Evolutionary conservation across 768 basidiomycete species (phyloP).

Genomic region (Tulasnella sp.): DNA sequence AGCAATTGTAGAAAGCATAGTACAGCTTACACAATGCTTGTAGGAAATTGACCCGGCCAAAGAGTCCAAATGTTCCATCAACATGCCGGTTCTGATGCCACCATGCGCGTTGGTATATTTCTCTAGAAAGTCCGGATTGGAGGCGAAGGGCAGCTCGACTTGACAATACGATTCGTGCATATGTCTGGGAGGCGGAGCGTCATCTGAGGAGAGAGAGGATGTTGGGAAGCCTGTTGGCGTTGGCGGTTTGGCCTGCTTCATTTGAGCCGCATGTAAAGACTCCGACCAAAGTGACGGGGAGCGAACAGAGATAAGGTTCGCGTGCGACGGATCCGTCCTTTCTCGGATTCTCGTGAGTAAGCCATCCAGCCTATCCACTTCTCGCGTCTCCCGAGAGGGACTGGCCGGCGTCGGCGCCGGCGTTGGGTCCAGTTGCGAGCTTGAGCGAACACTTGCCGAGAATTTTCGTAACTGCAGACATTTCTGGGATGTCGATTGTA

Average conservation of each 20-base stretch:
- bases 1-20: too few relatives aligned
- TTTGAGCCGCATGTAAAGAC: conserved; percentile 31
- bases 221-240: not conserved
- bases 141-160: conserved; percentile 50
- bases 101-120: conserved; percentile 61
- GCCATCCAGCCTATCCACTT: not conserved
- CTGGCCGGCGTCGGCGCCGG: not conserved
- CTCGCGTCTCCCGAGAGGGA: not conserved
- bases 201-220: not conserved
- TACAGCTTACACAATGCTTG: conserved; percentile 38
- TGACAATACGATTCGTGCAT: conserved; percentile 70
- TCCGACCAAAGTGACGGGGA: conserved; percentile 47
- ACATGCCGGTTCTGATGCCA: conserved; percentile 59
- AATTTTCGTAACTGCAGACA: not conserved
- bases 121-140: conserved; percentile 46
- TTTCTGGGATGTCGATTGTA: not conserved
- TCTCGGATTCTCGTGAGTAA: conserved; percentile 3
- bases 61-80: conserved; percentile 75
- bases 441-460: not conserved
- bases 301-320: conserved; percentile 40
- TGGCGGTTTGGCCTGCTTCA: not conserved
- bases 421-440: not conserved
- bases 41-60: conserved; percentile 78
- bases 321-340: not conserved
- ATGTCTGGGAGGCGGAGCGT: conserved; percentile 32